phyloP scores from a whole-genome alignment of 352 stramenopile species.

The Blastocystis sp. region DNA sequence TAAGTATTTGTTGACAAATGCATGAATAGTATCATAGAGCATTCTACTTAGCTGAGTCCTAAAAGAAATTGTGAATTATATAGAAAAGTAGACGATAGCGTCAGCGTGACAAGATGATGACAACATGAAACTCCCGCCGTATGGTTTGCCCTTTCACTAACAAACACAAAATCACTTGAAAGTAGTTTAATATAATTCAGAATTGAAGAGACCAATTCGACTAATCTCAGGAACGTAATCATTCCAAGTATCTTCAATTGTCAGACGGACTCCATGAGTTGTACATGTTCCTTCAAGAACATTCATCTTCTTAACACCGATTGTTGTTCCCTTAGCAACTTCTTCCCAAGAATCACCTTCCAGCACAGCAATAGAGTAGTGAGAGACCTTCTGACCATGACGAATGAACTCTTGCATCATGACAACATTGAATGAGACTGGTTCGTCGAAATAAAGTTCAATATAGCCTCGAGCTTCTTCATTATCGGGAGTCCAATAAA shows the following conservation, averaged over 20 bases:
- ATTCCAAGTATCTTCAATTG: slow-evolving; percentile 45
- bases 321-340: slow-evolving; percentile 63
- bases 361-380: slow-evolving; percentile 25
- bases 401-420: slow-evolving; percentile 68
- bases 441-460: slow-evolving; percentile 49
- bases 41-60: neutral
- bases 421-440: slow-evolving; percentile 61
- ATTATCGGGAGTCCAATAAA: slow-evolving; percentile 40
- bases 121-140: slow-evolving; percentile 13
- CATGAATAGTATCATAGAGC: neutral
- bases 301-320: slow-evolving; percentile 65
- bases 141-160: neutral
- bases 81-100: neutral
- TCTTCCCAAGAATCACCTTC: slow-evolving; percentile 36
- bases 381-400: slow-evolving; percentile 46
- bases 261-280: slow-evolving; percentile 47
- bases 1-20: neutral
- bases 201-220: slow-evolving; percentile 62
- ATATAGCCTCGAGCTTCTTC: neutral
- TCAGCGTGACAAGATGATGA: slow-evolving; percentile 8
- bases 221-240: slow-evolving; percentile 60
- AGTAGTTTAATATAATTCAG: slow-evolving; percentile 36
- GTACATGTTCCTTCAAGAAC: neutral
- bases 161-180: slow-evolving; percentile 4
- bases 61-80: neutral